Evolutionary conservation across 768 basidiomycete species (phyloP), one percentile per base, ranked within the genome.

Genomic region (Boletus rubescentipes): DNA sequence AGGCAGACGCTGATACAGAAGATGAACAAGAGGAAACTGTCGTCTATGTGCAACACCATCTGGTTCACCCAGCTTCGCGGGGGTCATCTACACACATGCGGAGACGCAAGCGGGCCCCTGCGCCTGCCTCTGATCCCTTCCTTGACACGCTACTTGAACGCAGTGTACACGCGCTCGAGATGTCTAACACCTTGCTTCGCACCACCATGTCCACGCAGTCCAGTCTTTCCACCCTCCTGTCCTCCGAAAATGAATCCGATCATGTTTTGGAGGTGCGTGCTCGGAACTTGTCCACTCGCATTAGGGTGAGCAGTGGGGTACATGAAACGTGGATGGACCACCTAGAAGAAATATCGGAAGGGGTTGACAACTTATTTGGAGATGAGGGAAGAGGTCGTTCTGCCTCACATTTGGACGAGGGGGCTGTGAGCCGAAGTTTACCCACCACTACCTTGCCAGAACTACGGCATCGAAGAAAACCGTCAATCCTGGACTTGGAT

Each of bases 111-210:
- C 61, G 69, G 43, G 50, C 57, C 20, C 60, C 61, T 66, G 54
- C 31, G 46, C 70, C 20, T 67, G 30, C 41, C 9, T 36, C 73
- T 45, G 85, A 87, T 66, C 79, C 80, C 12, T 84, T 80, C 61
- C 78, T 91, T 26, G 91, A 93, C 69, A 79, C 85, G n/a, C 75
- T 93, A 15, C 78, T 93, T 2, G 88, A 84, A 53, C 83, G 91
- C 57, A 91, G 89, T 59, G 88, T 93, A 14, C 84, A 91, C 70
- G 91, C 91, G 1, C 76, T 93, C 9, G 91, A 93, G 67, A 85
- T 91, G 77, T 93, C 91, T 5, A 93, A 93, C 53, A 79, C 84
- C 3, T 74, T 93, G 11, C 74, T 93, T 42, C 85, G 89, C 64
- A 84, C 83, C 12, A 87, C 87, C 20, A 85, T 91, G 61, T 80